phyloP scores from a whole-genome alignment of 208 protist species.

The Trypanosoma grayi region DNA sequence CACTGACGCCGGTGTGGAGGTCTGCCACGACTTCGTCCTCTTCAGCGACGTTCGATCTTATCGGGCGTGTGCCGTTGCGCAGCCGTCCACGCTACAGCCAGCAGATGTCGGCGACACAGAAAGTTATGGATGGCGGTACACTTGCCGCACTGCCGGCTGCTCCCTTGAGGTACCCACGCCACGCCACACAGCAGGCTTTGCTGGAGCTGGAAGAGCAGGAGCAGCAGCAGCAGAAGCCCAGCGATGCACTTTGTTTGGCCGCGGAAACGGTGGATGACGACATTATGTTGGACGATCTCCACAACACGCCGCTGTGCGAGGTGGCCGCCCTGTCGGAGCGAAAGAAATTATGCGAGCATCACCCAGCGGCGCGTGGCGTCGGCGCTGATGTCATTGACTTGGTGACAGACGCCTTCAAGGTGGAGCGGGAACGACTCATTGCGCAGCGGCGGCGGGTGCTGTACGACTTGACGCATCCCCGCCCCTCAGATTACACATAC shows the following conservation, averaged over 20 bases:
- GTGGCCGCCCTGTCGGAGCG: conserved; percentile 15
- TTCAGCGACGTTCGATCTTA: conserved; percentile 11
- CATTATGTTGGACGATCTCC: conserved; percentile 22
- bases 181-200: conserved; percentile 14
- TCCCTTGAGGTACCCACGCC: background rate
- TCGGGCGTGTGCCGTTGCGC: conserved; percentile 28
- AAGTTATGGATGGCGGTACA: conserved; percentile 21
- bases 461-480: conserved; percentile 83
- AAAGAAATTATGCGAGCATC: conserved; percentile 21
- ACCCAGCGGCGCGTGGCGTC: conserved; percentile 61
- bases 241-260: conserved; percentile 7
- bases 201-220: conserved; percentile 13
- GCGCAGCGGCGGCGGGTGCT: conserved; percentile 61
- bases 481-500: conserved; percentile 84
- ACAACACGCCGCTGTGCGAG: conserved; percentile 2
- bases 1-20: background rate
- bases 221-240: background rate
- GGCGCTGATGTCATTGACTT: conserved; percentile 79
- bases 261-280: conserved; percentile 23
- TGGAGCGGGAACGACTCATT: conserved; percentile 60
- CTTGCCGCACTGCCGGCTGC: conserved; percentile 13
- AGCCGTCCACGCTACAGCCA: conserved; percentile 22
- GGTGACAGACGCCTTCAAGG: conserved; percentile 80
- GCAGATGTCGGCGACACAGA: conserved; percentile 23
- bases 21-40: no score